Evolutionary conservation across 2,329 filamentous ascomycete species (phyloP).

Genomic region (Epichloe sibirici): DNA sequence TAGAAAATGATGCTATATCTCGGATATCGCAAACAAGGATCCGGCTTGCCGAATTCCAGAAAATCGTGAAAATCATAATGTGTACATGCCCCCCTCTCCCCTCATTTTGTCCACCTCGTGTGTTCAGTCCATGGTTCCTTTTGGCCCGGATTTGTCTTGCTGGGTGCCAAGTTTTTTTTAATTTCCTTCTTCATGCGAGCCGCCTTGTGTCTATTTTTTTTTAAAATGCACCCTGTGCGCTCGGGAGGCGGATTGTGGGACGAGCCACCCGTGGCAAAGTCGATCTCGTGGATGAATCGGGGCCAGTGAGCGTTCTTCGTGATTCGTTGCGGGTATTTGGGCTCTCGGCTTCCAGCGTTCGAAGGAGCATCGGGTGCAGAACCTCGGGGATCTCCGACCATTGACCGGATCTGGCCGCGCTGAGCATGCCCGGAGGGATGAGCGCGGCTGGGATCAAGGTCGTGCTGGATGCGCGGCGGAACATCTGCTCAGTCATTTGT

Average conservation of each 20-base stretch:
- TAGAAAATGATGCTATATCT: not conserved
- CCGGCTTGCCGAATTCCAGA: not conserved
- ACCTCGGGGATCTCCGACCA: constrained; percentile 48
- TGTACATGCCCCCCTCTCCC: not conserved
- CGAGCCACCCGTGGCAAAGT: constrained; percentile 1
- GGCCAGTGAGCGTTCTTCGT: not conserved
- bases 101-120: no score
- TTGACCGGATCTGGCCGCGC: constrained; percentile 40
- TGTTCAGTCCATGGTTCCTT: no score
- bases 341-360: constrained; percentile 29
- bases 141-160: not conserved
- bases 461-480: constrained; percentile 16
- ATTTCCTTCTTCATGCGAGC: no score
- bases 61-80: constrained; percentile 2
- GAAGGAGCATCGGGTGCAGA: constrained; percentile 39
- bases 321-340: constrained; percentile 3
- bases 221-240: constrained; percentile 6
- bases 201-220: not conserved
- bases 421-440: constrained; percentile 40
- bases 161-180: no score
- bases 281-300: not conserved
- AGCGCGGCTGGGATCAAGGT: constrained; percentile 22
- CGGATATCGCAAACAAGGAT: not conserved
- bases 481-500: constrained; percentile 26
- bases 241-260: constrained; percentile 6